Percentiles rank a stretch among this genome's conserved stretches.
Conservation (phyloP, 2,329 filamentous ascomycete species). For the Cryphonectria parasitica region DNA sequence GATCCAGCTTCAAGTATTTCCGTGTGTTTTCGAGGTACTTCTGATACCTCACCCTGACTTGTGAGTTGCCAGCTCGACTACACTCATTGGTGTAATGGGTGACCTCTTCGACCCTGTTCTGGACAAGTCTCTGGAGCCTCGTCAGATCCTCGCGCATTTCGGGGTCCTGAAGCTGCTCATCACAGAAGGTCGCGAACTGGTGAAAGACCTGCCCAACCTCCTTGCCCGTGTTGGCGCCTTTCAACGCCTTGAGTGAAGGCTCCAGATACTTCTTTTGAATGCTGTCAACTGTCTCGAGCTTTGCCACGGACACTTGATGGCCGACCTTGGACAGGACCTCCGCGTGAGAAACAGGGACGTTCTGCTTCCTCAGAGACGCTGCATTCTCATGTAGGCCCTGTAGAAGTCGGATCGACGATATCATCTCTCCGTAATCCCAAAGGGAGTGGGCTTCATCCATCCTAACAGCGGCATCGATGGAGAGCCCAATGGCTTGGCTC, state of each 20-base stretch:
- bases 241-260: slow-evolving; percentile 81
- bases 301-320: slow-evolving; percentile 85
- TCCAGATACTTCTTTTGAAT: slow-evolving; percentile 87
- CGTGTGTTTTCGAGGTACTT: slow-evolving; percentile 72
- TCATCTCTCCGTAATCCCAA: slow-evolving; percentile 92
- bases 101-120: slow-evolving; percentile 82
- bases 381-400: slow-evolving; percentile 67
- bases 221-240: slow-evolving; percentile 65
- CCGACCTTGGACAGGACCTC: slow-evolving; percentile 87
- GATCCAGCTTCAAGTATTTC: slow-evolving; percentile 88
- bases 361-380: slow-evolving; percentile 67
- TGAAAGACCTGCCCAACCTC: slow-evolving; percentile 90
- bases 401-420: slow-evolving; percentile 86
- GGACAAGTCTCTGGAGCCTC: slow-evolving; percentile 76
- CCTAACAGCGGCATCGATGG: slow-evolving; percentile 75
- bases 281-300: slow-evolving; percentile 85
- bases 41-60: slow-evolving; percentile 68
- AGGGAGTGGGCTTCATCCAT: slow-evolving; percentile 87
- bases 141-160: slow-evolving; percentile 84
- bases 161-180: slow-evolving; percentile 86
- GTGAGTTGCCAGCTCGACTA: slow-evolving; percentile 37
- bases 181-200: slow-evolving; percentile 93
- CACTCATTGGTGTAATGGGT: slow-evolving; percentile 35
- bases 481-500: slow-evolving; percentile 72
- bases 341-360: slow-evolving; percentile 72